Evolutionary conservation across 306 rosid genomes (phyloP).

Genomic region (Lagenaria siceraria): DNA sequence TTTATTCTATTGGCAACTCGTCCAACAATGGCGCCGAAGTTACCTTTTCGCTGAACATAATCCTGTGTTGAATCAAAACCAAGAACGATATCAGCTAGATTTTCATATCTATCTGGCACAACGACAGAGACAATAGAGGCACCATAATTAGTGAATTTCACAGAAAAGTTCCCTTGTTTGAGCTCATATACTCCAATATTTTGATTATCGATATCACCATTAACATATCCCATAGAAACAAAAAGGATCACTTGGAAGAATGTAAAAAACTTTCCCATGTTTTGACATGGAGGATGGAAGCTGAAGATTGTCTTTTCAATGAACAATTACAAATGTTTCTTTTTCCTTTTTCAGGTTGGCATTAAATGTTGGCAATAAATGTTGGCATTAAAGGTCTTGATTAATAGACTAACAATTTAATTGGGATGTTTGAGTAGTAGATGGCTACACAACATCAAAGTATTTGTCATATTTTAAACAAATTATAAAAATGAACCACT

Average conservation of each 20-base stretch:
- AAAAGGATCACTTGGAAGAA: not conserved
- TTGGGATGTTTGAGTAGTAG: too few relatives aligned
- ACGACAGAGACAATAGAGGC: conserved; percentile 5
- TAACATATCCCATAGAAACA: not conserved
- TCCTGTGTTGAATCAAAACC: not conserved
- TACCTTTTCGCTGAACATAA: not conserved
- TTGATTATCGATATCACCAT: not conserved
- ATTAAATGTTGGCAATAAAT: too few relatives aligned
- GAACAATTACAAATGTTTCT: not conserved
- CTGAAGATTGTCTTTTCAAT: not conserved
- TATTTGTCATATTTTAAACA: too few relatives aligned
- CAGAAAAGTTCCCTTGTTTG: not conserved
- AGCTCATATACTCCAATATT: conserved; percentile 5
- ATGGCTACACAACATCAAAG: too few relatives aligned
- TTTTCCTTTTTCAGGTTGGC: too few relatives aligned
- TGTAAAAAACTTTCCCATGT: not conserved
- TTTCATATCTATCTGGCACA: conserved; percentile 2
- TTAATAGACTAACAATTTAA: too few relatives aligned
- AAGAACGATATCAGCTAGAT: not conserved
- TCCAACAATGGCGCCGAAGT: conserved; percentile 69
- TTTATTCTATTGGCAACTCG: conserved; percentile 78
- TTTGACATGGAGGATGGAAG: not conserved
- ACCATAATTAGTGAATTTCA: conserved; percentile 6
- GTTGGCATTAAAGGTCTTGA: too few relatives aligned
- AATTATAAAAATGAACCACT: too few relatives aligned